phyloP scores from a whole-genome alignment of 371 early-diverging fungal species.

The Rhizomucor pusillus region DNA sequence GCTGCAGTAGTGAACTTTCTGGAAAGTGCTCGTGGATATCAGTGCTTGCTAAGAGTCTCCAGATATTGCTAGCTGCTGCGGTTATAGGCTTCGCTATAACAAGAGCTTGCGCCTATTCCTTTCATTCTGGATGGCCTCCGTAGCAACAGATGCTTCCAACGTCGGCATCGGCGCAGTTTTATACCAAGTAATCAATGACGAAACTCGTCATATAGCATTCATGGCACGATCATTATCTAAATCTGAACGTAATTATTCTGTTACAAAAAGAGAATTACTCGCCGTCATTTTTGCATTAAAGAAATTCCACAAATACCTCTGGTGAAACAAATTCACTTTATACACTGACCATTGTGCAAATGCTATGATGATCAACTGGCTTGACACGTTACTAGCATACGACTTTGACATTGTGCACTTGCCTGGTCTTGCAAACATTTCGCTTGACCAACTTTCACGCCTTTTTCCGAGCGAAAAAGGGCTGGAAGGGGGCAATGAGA shows the following conservation, averaged over 20 bases:
- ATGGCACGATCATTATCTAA: conserved; percentile 5
- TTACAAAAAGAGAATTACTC: conserved; percentile 11
- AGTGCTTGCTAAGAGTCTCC: too few relatives aligned
- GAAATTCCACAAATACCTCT: conserved; percentile 27
- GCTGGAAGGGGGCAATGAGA: conserved; percentile 17
- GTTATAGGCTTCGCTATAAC: too few relatives aligned
- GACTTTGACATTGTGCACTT: conserved; percentile 21
- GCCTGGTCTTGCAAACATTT: conserved; percentile 16
- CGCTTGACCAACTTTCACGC: conserved; percentile 18
- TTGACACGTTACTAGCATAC: conserved; percentile 21
- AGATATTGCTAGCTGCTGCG: too few relatives aligned
- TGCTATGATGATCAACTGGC: conserved; percentile 26
- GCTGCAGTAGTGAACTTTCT: too few relatives aligned
- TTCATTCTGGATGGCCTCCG: too few relatives aligned
- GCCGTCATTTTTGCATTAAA: conserved; percentile 14
- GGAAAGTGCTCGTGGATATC: too few relatives aligned
- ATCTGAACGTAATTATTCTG: conserved; percentile 9
- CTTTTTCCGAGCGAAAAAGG: conserved; percentile 7
- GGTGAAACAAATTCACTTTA: conserved; percentile 19
- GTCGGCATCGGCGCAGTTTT: conserved; percentile 34
- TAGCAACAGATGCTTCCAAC: conserved; percentile 44
- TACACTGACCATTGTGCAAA: conserved; percentile 23
- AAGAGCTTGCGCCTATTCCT: too few relatives aligned
- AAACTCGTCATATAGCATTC: conserved; percentile 17
- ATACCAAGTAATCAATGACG: conserved; percentile 11